Percentiles rank a stretch among this genome's conserved stretches.
Conservation (phyloP, 2,329 filamentous ascomycete species). For the Malbranchea cinnamomea region DNA sequence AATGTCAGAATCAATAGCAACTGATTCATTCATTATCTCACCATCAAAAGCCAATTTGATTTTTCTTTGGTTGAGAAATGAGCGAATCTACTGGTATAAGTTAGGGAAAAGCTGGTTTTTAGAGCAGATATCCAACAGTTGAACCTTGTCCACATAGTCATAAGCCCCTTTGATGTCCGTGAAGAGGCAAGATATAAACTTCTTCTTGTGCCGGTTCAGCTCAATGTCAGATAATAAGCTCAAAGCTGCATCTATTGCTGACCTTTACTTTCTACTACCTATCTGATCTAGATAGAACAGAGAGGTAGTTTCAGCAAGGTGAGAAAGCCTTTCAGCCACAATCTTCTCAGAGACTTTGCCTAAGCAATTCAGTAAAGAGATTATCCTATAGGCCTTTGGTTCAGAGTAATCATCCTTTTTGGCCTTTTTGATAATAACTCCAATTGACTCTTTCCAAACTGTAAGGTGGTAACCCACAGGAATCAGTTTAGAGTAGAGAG, state of each 20-base stretch:
- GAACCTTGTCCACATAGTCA: too few species aligned
- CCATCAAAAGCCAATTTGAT: too few species aligned
- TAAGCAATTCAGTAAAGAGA: slow-evolving; percentile 11
- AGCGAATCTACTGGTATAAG: too few species aligned
- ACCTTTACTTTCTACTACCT: slow-evolving; percentile 1
- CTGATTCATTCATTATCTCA: too few species aligned
- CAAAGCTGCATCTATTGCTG: too few species aligned
- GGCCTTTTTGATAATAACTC: slow-evolving; percentile 11
- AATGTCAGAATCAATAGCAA: slow-evolving; percentile 5
- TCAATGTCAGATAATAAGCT: too few species aligned
- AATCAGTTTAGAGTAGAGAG: slow-evolving; percentile 7
- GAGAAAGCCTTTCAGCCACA: slow-evolving; percentile 7
- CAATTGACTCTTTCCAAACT: slow-evolving; percentile 10
- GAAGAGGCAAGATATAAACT: background rate
- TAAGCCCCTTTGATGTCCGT: slow-evolving; percentile 2
- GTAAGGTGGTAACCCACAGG: slow-evolving; percentile 9
- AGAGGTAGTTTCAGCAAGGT: slow-evolving; percentile 9
- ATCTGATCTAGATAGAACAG: slow-evolving; percentile 5
- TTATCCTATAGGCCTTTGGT: slow-evolving; percentile 10
- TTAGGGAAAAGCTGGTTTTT: too few species aligned
- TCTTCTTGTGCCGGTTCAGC: slow-evolving; percentile 1
- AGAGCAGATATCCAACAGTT: too few species aligned
- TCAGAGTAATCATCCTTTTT: slow-evolving; percentile 11
- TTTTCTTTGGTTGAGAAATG: too few species aligned
- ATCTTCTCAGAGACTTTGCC: slow-evolving; percentile 9